Base-by-base conservation (phyloP, 768 basidiomycete genomes). In the Mycena pura region DNA sequence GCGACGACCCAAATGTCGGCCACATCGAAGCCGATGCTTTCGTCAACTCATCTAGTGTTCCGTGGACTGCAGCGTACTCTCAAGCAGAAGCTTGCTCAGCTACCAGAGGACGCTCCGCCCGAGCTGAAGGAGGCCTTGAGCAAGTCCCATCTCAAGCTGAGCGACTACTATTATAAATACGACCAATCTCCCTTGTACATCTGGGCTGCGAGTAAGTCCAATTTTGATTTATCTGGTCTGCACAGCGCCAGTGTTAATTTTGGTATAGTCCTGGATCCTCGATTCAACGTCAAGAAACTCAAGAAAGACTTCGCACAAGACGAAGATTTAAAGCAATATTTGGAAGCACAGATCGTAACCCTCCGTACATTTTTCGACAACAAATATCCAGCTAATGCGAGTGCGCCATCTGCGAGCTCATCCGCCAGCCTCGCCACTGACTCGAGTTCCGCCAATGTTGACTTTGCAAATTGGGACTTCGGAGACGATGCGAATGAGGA, bases 251-350 rank as follows among this genome's bases (percentile, higher is more conserved):
- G n/a, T n/a, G n/a, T n/a, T n/a, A n/a, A n/a, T n/a, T n/a, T n/a
- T 32, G 6, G 15, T 40, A 9, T 43, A 59, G 57, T 59, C 14
- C 48, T 59, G 5, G 57, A 59, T 21, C 49, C 57, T 14, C 57
- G 49, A 13, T 17, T 59, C 28, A 51, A 50, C 40, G 17, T 43
- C 39, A 51, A 59, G 28, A 31, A 32, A 10, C 21, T 59, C 3
- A 38, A 31, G 13, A 32, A 22, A 3, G 15, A 28, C 24, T 50
- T 40, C 25, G 46, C 56, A 3, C 14, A 7, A 7, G 56, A 57
- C 24, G 19, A 11, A 4, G 56, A 48, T 1, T 27, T 48, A 21
- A 9, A 21, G 2, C 14, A 2, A 17, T 57, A 48, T 28, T 31
- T 59, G 4, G 48, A 59, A 9, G 6, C 1, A 5, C 39, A 41